These are phyloP conservation scores for Herpetomonas samuelpessoai DNA, from an alignment of 208 protist genomes.

Conservation along the genomic window DNA sequence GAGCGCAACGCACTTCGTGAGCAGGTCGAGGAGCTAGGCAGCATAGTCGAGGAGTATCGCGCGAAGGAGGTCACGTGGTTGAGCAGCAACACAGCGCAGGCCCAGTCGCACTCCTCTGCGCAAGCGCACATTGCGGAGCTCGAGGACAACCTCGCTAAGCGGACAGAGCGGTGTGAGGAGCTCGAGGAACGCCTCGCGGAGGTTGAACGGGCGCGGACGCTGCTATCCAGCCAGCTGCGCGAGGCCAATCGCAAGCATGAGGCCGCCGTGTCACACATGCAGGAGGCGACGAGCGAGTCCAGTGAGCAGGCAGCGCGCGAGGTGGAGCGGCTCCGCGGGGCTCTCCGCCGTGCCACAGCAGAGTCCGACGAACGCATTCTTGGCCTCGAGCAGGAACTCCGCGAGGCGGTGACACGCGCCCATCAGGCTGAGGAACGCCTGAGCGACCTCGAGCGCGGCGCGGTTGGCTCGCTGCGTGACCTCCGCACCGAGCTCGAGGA, in stretches of 20 bases:
- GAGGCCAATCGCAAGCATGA: conserved; percentile 24
- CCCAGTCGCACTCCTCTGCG: conserved; percentile 19
- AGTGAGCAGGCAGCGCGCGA: conserved; percentile 24
- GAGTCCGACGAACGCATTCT: conserved; percentile 51
- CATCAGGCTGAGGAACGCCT: conserved; percentile 56
- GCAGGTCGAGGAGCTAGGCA: conserved; percentile 38
- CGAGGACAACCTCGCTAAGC: conserved; percentile 16
- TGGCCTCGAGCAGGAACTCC: conserved; percentile 51
- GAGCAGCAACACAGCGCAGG: conserved; percentile 12
- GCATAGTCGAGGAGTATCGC: conserved; percentile 35
- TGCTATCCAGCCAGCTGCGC: conserved; percentile 27
- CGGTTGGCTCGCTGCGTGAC: conserved; percentile 44
- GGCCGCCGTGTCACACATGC: conserved; percentile 22
- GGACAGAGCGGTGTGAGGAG: conserved; percentile 24
- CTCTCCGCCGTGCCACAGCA: conserved; percentile 30
- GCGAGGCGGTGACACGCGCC: conserved; percentile 43
- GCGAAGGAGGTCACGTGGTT: conserved; percentile 30
- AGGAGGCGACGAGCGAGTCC: conserved; percentile 31
- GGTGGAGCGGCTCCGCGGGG: conserved; percentile 39
- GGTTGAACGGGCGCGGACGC: conserved; percentile 12
- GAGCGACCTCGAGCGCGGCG: conserved; percentile 39
- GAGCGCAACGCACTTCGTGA: conserved; percentile 33
- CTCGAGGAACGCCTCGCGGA: conserved; percentile 15
- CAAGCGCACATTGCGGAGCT: conserved; percentile 37
- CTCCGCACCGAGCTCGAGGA: conserved; percentile 58